These are phyloP conservation scores for Pogostemon cablin DNA, from an alignment of 257 asterid species.

Conservation along the genomic window DNA sequence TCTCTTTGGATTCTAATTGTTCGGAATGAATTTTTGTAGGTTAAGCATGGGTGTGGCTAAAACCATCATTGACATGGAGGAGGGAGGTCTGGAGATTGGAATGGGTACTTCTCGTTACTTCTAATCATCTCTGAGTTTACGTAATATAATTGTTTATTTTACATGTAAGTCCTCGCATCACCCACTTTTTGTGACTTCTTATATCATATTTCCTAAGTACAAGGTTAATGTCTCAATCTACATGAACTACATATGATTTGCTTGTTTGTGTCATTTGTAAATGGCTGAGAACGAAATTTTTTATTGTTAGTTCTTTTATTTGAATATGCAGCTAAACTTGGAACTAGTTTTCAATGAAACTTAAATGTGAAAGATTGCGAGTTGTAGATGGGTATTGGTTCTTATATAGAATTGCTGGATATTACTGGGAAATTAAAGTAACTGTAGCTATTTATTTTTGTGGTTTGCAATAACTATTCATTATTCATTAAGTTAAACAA, in stretches of 20 bases:
- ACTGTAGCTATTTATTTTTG: background rate
- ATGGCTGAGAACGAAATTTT: background rate
- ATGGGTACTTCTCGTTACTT: slow-evolving; percentile 51
- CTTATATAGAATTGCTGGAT: background rate
- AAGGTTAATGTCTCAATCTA: background rate
- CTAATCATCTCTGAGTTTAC: slow-evolving; percentile 9
- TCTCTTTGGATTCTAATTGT: background rate
- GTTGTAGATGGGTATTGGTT: background rate
- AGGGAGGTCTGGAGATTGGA: slow-evolving; percentile 85
- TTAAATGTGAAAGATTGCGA: background rate
- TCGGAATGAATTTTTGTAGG: slow-evolving; percentile 36
- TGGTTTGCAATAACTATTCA: background rate
- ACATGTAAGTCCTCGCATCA: background rate
- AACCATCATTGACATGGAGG: slow-evolving; percentile 61
- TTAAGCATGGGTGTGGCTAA: slow-evolving; percentile 54
- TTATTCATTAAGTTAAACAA: too few relatives aligned
- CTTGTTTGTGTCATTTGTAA: background rate
- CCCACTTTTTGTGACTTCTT: background rate
- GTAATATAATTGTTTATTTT: slow-evolving; percentile 14
- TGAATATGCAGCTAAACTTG: background rate
- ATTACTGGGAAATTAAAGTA: background rate
- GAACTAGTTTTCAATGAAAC: background rate
- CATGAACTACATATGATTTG: background rate
- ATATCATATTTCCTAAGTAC: background rate
- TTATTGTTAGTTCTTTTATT: background rate